Base-by-base conservation (phyloP, 768 basidiomycete species). In the Nidularia pulvinata region DNA sequence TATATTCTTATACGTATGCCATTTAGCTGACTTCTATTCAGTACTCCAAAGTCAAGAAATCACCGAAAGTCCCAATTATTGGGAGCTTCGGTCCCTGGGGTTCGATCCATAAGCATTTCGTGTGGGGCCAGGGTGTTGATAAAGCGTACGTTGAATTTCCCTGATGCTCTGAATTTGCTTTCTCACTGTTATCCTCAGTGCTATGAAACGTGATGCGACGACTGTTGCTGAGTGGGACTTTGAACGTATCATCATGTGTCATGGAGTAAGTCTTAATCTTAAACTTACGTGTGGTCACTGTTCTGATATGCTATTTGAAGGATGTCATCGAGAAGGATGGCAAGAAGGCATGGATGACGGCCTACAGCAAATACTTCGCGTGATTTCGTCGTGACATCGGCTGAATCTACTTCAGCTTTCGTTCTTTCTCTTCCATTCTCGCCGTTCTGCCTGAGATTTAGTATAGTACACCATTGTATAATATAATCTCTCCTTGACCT, bases 141-240 rank as follows among this genome's bases (percentile, higher is more conserved):
- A 69, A 67, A 59, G 63, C 61, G 71, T 61, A 57, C 55, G 73
- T 67, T 45, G 19, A 6, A 46, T 33, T 25, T 45, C 13, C 33
- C 39, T 44, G 25, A 10, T 3, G 10, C 30, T 43, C 33, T 30
- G 13, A 44, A 10, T 42, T 36, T 13, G 32, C 47, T 1, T 36
- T n/a, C 19, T 34, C 50, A 56, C 33, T 43, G 44, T 44, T 33
- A 47, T 45, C 32, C 55, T 22, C 13, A 75, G 74, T 7, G 70
- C 68, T 5, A 88, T 88, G 85, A 74, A 68, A 37, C 73, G 79
- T 9, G 82, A 86, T 53, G 82, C 79, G 6, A 79, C 74, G 59
- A 81, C 74, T 5, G 88, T 91, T 2, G 76, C 80, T 4, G 75
- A 64, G 0, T 91, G 89, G 90, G 78, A 83, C 51, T 86, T 88